These are phyloP conservation scores for Fibroporia radiculosa DNA, from an alignment of 768 basidiomycete genomes.

Conservation along the genomic window DNA sequence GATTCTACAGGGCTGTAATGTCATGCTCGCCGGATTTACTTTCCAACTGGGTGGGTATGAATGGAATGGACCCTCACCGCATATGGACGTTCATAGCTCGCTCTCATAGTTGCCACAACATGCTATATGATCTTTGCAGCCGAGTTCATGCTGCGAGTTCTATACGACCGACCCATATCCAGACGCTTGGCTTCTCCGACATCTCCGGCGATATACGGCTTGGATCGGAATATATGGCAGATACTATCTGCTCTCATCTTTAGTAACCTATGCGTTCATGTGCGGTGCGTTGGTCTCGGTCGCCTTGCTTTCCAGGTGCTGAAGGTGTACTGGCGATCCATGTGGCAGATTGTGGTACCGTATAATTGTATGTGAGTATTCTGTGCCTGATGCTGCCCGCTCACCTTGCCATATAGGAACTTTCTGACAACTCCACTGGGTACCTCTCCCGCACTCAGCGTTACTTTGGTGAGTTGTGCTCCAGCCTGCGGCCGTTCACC, in stretches of 20 bases:
- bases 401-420: constrained; percentile 21
- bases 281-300: constrained; percentile 32
- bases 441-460: constrained; percentile 38
- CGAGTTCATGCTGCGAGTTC: constrained; percentile 39
- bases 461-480: constrained; percentile 34
- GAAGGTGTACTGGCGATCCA: not conserved
- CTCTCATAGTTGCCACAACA: constrained; percentile 31
- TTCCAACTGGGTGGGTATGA: constrained; percentile 42
- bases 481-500: not conserved
- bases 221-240: constrained; percentile 18
- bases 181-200: constrained; percentile 6
- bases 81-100: not conserved
- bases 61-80: not conserved
- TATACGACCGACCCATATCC: constrained; percentile 27
- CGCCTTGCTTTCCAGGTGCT: not conserved
- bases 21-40: constrained; percentile 61
- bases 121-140: constrained; percentile 31
- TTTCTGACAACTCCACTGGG: constrained; percentile 43
- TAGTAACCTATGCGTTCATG: constrained; percentile 38
- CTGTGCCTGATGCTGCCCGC: not conserved
- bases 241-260: constrained; percentile 29
- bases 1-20: constrained; percentile 41
- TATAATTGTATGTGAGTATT: constrained; percentile 24
- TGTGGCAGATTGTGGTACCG: constrained; percentile 39
- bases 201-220: constrained; percentile 3